Percentiles rank a stretch among this genome's conserved stretches.
phyloP scores from a whole-genome alignment of 225 moss, liverwort and hornwort genomes.

The Lunularia cruciata region DNA sequence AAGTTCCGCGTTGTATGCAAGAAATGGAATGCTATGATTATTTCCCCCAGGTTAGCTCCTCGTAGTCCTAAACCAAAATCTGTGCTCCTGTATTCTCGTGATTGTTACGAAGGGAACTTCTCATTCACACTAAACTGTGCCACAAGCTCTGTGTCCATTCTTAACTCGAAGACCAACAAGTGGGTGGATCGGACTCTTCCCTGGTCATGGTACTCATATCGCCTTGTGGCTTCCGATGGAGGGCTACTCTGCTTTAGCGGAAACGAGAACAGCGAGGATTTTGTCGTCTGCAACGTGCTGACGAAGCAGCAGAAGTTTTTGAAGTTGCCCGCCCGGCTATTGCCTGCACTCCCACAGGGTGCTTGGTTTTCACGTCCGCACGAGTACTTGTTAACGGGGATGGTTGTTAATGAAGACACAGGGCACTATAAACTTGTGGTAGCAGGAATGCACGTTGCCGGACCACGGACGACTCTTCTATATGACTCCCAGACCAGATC shows the following conservation, averaged over 20 bases:
- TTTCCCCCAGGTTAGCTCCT: neutral
- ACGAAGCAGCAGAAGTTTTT: conserved; percentile 2
- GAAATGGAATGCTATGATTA: conserved; percentile 10
- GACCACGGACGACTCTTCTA: neutral
- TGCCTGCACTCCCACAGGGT: conserved; percentile 2
- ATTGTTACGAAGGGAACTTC: neutral
- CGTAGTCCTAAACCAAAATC: neutral
- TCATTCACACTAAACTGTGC: neutral
- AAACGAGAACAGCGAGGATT: neutral
- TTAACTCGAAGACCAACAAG: neutral
- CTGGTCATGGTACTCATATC: conserved; percentile 2
- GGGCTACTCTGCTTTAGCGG: conserved; percentile 16
- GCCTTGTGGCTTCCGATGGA: conserved; percentile 1
- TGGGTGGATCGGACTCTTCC: conserved; percentile 2
- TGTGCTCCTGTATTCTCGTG: conserved; percentile 10
- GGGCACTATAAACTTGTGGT: conserved; percentile 23
- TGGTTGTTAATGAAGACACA: conserved; percentile 7
- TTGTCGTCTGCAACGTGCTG: neutral
- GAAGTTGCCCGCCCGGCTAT: neutral
- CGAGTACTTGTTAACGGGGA: conserved; percentile 7
- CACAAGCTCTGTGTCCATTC: conserved; percentile 2
- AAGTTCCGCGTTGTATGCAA: conserved; percentile 27
- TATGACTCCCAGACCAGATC: conserved; percentile 10
- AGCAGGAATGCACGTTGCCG: conserved; percentile 6
- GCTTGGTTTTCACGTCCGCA: neutral